Conservation (phyloP, 257 asterid species). For the Penstemon barbatus region DNA sequence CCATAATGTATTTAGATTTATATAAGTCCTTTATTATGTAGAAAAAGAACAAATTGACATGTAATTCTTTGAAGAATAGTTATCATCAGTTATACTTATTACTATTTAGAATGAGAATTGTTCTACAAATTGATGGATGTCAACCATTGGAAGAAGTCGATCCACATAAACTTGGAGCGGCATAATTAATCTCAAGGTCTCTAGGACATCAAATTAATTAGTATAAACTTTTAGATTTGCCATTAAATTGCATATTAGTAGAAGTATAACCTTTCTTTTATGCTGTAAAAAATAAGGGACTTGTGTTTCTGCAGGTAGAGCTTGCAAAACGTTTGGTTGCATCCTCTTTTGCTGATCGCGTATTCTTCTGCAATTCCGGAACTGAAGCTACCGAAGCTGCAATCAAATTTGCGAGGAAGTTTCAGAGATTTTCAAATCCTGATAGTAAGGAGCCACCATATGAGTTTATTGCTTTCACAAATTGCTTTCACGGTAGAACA, state of each 20-base stretch:
- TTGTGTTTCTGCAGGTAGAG: conserved; percentile 59
- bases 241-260: background rate
- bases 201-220: background rate
- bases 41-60: background rate
- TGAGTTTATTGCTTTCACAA: conserved; percentile 77
- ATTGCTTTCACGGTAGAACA: conserved; percentile 91
- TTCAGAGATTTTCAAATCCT: conserved; percentile 57
- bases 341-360: conserved; percentile 89
- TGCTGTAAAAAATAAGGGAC: background rate
- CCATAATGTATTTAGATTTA: background rate
- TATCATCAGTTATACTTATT: background rate
- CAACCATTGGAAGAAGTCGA: background rate
- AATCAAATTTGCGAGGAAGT: conserved; percentile 83
- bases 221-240: background rate
- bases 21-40: background rate
- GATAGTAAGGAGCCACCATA: conserved; percentile 55
- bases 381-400: conserved; percentile 99
- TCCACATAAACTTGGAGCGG: background rate
- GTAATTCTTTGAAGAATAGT: background rate
- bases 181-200: background rate
- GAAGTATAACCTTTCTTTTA: background rate
- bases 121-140: background rate
- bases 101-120: background rate
- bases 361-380: conserved; percentile 92
- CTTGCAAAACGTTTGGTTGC: conserved; percentile 79